Percentiles rank a stretch among this genome's conserved stretches.
Evolutionary conservation across 2,329 filamentous ascomycete species (phyloP).

Genomic region (Zasmidium cellare): DNA sequence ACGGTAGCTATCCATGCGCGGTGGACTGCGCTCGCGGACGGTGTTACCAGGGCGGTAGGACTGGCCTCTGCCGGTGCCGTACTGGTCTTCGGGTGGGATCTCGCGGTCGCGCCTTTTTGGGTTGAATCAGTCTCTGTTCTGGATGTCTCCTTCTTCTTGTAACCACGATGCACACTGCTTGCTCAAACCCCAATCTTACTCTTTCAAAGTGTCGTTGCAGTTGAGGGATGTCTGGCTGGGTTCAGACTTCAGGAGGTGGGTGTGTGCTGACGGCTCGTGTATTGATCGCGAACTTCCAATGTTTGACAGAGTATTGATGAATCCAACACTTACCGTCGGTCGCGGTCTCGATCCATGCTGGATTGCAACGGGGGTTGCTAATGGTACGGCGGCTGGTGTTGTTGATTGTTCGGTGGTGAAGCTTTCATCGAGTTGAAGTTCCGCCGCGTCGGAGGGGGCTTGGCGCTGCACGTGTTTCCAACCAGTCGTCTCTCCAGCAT

Average conservation of each 20-base stretch:
- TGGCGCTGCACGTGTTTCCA: not conserved
- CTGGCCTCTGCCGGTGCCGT: constrained; percentile 35
- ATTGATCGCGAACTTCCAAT: not conserved
- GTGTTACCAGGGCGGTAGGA: constrained; percentile 41
- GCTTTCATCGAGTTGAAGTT: not conserved
- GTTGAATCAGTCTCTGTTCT: constrained; percentile 8
- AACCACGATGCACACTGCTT: too few relatives aligned
- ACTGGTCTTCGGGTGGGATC: constrained; percentile 36
- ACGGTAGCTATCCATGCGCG: constrained; percentile 39
- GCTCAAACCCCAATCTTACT: too few relatives aligned
- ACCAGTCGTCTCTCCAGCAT: not conserved
- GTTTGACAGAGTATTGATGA: not conserved
- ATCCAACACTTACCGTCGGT: constrained; percentile 42
- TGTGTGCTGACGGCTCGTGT: not conserved
- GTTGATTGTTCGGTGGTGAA: not conserved
- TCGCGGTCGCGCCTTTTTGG: constrained; percentile 27
- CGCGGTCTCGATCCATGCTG: constrained; percentile 41
- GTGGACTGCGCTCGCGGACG: constrained; percentile 32
- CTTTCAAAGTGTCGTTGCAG: too few relatives aligned
- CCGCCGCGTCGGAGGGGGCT: not conserved
- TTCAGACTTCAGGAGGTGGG: not conserved
- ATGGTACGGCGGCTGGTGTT: not conserved
- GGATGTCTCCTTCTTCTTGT: not conserved
- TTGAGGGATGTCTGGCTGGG: too few relatives aligned
- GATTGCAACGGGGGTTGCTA: not conserved